phyloP scores from a whole-genome alignment of 345 rosid genomes.

The Chamaenerion angustifolium region DNA sequence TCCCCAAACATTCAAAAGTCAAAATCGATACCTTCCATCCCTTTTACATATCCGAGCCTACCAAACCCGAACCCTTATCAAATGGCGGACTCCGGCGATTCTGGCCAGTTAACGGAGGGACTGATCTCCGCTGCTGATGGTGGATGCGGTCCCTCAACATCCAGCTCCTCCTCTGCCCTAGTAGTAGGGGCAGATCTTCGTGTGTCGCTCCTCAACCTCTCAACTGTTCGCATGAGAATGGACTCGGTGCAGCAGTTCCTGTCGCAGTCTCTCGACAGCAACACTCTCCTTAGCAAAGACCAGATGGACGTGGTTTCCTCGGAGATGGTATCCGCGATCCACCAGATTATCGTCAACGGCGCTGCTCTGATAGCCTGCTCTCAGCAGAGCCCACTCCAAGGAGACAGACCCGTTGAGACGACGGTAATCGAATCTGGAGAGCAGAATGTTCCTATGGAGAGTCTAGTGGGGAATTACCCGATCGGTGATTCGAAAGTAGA shows the following conservation, averaged over 20 bases:
- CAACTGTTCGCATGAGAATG: slow-evolving; percentile 9
- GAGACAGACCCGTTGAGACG: background rate
- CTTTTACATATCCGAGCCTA: too few relatives aligned
- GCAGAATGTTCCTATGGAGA: background rate
- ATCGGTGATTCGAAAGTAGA: background rate
- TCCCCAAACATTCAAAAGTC: too few relatives aligned
- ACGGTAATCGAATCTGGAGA: background rate
- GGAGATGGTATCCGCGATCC: slow-evolving; percentile 14
- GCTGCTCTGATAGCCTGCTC: slow-evolving; percentile 13
- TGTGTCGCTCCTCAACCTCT: slow-evolving; percentile 12
- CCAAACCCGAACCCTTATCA: too few relatives aligned
- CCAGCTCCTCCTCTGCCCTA: background rate
- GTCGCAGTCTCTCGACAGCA: slow-evolving; percentile 7
- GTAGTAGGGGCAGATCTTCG: slow-evolving; percentile 3
- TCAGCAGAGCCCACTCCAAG: background rate
- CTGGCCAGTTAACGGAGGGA: too few relatives aligned
- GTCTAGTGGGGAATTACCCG: background rate
- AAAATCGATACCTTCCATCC: too few relatives aligned
- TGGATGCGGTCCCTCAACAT: background rate
- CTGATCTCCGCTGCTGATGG: too few relatives aligned
- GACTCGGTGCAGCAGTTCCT: slow-evolving; percentile 15
- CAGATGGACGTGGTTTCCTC: slow-evolving; percentile 13
- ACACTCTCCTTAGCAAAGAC: slow-evolving; percentile 7
- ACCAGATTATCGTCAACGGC: slow-evolving; percentile 15
- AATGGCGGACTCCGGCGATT: too few relatives aligned